Evolutionary conservation across 129 eudicot genomes (phyloP), one percentile per base, ranked within the genome.

Genomic region (Glebionis coronaria): DNA sequence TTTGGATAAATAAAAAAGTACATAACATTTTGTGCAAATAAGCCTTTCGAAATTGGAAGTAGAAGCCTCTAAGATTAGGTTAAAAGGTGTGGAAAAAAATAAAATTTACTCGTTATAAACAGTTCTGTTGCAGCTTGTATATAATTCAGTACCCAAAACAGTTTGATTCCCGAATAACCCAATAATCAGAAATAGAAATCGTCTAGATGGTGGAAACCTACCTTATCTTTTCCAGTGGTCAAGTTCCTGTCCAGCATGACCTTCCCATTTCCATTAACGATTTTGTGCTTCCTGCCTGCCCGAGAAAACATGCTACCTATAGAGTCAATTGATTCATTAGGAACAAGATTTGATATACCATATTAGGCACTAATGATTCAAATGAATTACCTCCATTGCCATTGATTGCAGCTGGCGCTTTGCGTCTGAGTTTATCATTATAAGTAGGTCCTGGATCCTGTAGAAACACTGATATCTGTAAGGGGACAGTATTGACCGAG

Each of bases 381-480:
- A 63, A 54, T 54, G 67, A 57, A 61, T 38, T 78, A 82, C 90
- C 92, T 84, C 61, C 65, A 66, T 68, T 76, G 63, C 61, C 67
- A 60, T 63, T 68, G 13, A 67, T 56, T 47, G 77, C 73, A 40
- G 63, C 75, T 55, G 60, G 76, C 52, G 79, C 71, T 73, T 81
- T 83, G 23, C 68, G 76, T 78, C 69, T 83, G 63, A 46, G 75
- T 73, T 63, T 83, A 61, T 80, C 81, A 51, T 78, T 59, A 46
- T 65, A 63, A 56, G 64, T 90, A 44, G 87, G 67, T 42, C 80
- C 73, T 2, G 83, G 84, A 46, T 85, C 96, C 95, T 90, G 78
- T n/a, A 78, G 12, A 80, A 58, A 53, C 46, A 63, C 40, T n/a
- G 21, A 44, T 64, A 5, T 65, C 31, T 61, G 25, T 61, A 71